These are phyloP conservation scores for Ceratocystis alfenasii DNA, from an alignment of 2,329 filamentous ascomycete species.

Conservation along the genomic window DNA sequence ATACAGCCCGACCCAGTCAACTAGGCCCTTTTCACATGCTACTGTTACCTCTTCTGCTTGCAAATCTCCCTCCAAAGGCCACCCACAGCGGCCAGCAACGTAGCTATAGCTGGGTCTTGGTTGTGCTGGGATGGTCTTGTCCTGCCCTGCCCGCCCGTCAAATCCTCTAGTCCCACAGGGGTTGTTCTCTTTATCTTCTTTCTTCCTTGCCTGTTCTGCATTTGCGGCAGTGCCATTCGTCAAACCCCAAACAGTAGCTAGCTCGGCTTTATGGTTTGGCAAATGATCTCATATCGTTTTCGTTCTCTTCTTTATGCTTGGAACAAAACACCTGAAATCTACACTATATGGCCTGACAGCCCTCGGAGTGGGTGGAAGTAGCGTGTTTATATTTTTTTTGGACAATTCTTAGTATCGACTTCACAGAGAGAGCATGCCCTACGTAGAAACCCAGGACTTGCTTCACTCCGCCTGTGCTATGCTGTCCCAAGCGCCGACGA, in stretches of 20 bases:
- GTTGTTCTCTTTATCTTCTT: neutral
- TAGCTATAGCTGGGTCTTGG: neutral
- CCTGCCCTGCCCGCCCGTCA: slow-evolving; percentile 6
- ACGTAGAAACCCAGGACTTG: too few species aligned
- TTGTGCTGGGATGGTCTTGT: neutral
- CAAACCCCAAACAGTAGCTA: neutral
- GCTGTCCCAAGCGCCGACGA: too few species aligned
- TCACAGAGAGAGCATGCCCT: too few species aligned
- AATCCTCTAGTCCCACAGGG: slow-evolving; percentile 3
- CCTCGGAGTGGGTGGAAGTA: too few species aligned
- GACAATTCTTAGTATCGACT: too few species aligned
- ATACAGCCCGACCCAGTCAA: neutral
- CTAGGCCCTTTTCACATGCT: neutral
- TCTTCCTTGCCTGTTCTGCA: neutral
- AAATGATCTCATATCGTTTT: slow-evolving; percentile 10
- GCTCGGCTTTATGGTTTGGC: neutral
- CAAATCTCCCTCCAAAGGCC: too few species aligned
- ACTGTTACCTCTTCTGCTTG: too few species aligned
- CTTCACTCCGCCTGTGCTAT: too few species aligned
- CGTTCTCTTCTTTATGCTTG: neutral
- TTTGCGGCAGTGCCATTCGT: neutral
- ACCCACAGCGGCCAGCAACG: neutral
- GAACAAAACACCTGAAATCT: too few species aligned
- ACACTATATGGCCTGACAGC: neutral
- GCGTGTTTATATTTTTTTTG: too few species aligned